These are phyloP conservation scores for Penicillium verrucosum DNA, from an alignment of 2,329 filamentous ascomycete species.

Conservation along the genomic window DNA sequence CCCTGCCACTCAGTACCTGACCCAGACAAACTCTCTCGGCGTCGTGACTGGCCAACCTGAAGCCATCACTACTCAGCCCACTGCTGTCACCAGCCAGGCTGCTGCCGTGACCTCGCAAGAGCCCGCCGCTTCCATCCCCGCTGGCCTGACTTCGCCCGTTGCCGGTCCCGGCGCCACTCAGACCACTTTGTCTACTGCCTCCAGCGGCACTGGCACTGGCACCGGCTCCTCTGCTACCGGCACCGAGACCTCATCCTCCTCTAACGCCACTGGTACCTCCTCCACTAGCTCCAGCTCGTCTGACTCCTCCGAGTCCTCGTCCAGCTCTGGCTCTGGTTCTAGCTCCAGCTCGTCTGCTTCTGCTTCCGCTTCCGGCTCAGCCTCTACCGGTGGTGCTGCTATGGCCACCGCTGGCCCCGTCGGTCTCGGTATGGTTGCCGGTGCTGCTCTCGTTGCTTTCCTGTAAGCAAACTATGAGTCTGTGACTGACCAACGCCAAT, in stretches of 20 bases:
- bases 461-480: conserved; percentile 30
- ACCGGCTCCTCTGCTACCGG: conserved; percentile 10
- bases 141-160: conserved; percentile 34
- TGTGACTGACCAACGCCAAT: background rate
- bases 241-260: conserved; percentile 18
- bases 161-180: conserved; percentile 25
- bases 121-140: conserved; percentile 42
- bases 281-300: conserved; percentile 7
- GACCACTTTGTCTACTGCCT: conserved; percentile 24
- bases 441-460: conserved; percentile 43
- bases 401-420: conserved; percentile 38
- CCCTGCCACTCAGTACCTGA: conserved; percentile 45
- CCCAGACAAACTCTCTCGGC: conserved; percentile 49
- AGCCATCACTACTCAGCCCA: conserved; percentile 34
- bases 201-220: conserved; percentile 19
- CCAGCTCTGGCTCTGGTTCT: conserved; percentile 12
- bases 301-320: background rate
- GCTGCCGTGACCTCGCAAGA: conserved; percentile 32
- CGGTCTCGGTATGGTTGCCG: conserved; percentile 40
- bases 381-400: conserved; percentile 33
- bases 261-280: conserved; percentile 18
- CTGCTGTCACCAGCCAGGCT: conserved; percentile 32
- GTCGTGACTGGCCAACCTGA: conserved; percentile 50
- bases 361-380: conserved; percentile 15
- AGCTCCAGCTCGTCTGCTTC: conserved; percentile 7